Evolutionary conservation across 129 eudicot species (phyloP).

Genomic region (Centella asiatica): DNA sequence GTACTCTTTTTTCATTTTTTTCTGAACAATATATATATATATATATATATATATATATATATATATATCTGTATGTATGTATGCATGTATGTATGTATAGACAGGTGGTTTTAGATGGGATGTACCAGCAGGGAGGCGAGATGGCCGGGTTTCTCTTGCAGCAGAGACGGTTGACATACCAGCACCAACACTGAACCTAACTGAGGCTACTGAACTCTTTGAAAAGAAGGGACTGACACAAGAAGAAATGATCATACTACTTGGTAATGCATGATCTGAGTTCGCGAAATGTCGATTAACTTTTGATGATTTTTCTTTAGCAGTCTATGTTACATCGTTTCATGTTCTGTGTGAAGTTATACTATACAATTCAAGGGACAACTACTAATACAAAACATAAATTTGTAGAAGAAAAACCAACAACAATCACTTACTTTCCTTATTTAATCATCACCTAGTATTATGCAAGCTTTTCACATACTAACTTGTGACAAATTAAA

Average conservation of each 20-base stretch:
- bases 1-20: too few species aligned
- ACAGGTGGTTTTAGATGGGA: conserved; percentile 27
- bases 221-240: not conserved
- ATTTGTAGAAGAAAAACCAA: too few species aligned
- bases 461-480: too few species aligned
- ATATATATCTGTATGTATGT: not conserved
- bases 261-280: not conserved
- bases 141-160: conserved; percentile 24
- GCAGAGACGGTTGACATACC: conserved; percentile 24
- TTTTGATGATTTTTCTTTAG: too few species aligned
- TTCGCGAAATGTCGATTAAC: too few species aligned
- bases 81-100: conserved; percentile 14
- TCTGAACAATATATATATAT: not conserved
- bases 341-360: too few species aligned
- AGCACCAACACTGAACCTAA: conserved; percentile 15
- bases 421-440: too few species aligned
- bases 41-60: not conserved
- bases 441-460: too few species aligned
- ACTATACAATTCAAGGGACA: too few species aligned
- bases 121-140: conserved; percentile 37
- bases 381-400: too few species aligned
- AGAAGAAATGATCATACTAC: conserved; percentile 5
- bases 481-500: too few species aligned
- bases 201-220: not conserved
- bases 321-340: not conserved